Conservation (phyloP, 148 eudicot species). For the Rhododendron henanense region DNA sequence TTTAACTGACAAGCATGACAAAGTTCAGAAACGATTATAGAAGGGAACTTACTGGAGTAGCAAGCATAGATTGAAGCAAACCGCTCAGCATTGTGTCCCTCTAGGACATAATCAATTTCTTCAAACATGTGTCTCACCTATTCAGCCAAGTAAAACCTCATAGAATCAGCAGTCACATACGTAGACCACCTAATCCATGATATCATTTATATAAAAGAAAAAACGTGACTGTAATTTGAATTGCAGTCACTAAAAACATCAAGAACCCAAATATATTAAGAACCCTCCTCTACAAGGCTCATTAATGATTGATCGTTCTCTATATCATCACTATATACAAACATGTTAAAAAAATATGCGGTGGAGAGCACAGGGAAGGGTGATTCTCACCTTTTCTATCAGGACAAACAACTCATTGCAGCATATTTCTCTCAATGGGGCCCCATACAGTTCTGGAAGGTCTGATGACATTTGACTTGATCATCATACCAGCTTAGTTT, state of each 20-base stretch:
- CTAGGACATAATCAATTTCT: constrained; percentile 94
- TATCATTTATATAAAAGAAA: not conserved
- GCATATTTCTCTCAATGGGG: not conserved
- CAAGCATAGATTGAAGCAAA: constrained; percentile 76
- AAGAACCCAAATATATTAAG: not conserved
- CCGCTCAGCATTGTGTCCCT: constrained; percentile 95
- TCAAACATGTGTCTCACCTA: constrained; percentile 99
- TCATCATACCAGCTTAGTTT: not conserved
- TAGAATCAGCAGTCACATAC: constrained; percentile 7
- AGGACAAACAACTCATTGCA: not conserved
- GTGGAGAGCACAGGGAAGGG: not conserved
- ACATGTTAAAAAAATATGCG: not conserved
- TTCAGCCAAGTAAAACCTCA: constrained; percentile 24
- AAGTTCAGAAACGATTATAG: not conserved
- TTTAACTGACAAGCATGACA: not conserved
- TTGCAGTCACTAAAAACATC: not conserved
- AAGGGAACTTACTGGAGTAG: constrained; percentile 42
- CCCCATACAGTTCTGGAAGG: not conserved
- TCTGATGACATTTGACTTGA: not conserved
- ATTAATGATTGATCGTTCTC: not conserved
- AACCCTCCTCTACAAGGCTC: not conserved
- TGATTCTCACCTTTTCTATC: not conserved
- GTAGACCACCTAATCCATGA: constrained; percentile 1
- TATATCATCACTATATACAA: not conserved
- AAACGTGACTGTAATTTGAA: not conserved